Evolutionary conservation across 2,329 filamentous ascomycete genomes (phyloP).

Genomic region (Monosporascus sp.): DNA sequence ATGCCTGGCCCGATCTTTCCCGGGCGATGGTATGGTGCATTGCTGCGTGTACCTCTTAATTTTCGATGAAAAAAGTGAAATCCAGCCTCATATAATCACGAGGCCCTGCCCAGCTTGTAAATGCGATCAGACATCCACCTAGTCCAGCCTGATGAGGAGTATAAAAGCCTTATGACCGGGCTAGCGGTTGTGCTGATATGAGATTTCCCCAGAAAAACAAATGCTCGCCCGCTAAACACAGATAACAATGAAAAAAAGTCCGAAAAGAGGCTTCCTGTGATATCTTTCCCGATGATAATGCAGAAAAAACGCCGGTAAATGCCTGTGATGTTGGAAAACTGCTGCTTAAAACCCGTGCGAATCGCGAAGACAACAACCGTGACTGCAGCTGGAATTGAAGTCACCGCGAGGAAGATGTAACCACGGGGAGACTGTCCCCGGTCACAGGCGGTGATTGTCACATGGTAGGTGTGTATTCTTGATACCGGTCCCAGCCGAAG

Average conservation of each 20-base stretch:
- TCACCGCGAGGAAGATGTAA: slow-evolving; percentile 35
- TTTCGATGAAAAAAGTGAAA: slow-evolving; percentile 32
- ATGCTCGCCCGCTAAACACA: slow-evolving; percentile 36
- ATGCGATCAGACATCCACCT: slow-evolving; percentile 49
- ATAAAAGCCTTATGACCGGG: slow-evolving; percentile 40
- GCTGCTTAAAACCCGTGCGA: slow-evolving; percentile 18
- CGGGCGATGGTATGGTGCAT: slow-evolving; percentile 48
- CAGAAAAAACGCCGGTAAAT: slow-evolving; percentile 29
- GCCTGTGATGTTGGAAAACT: slow-evolving; percentile 18
- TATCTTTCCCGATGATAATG: slow-evolving; percentile 26
- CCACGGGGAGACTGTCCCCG: slow-evolving; percentile 42
- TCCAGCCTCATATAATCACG: slow-evolving; percentile 39
- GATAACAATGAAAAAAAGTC: slow-evolving; percentile 22
- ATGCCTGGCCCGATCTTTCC: slow-evolving; percentile 43
- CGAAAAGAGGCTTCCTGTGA: slow-evolving; percentile 20
- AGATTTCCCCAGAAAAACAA: slow-evolving; percentile 23
- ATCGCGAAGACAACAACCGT: slow-evolving; percentile 15
- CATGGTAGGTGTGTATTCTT: slow-evolving; percentile 82
- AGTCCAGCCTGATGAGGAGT: slow-evolving; percentile 50
- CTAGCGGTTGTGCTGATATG: slow-evolving; percentile 40
- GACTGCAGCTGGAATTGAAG: slow-evolving; percentile 19
- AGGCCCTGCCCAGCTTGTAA: slow-evolving; percentile 44
- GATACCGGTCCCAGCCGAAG: slow-evolving; percentile 83
- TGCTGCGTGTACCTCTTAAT: slow-evolving; percentile 58
- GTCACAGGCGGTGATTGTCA: slow-evolving; percentile 59